Conservation (phyloP, 495 filamentous ascomycete species). For the Chaetomidium leptoderma region DNA sequence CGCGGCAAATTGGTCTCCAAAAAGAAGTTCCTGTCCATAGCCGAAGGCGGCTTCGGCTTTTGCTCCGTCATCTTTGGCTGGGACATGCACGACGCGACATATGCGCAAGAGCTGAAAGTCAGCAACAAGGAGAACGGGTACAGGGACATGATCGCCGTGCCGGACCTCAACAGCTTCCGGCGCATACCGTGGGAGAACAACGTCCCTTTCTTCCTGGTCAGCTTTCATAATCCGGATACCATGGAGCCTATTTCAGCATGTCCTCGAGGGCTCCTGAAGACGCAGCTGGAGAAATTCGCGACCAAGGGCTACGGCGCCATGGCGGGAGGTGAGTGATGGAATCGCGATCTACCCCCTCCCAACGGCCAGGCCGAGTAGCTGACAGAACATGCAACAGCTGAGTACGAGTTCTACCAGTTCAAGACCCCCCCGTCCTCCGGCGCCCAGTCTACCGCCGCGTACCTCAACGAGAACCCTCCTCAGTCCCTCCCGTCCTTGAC, state of each 20-base stretch:
- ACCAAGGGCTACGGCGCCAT: slow-evolving; percentile 70
- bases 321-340: slow-evolving; percentile 71
- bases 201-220: slow-evolving; percentile 88
- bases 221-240: slow-evolving; percentile 76
- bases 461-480: slow-evolving; percentile 67
- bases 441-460: slow-evolving; percentile 69
- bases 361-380: slow-evolving; percentile 1
- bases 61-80: slow-evolving; percentile 96
- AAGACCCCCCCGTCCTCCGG: slow-evolving; percentile 58
- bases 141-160: slow-evolving; percentile 77
- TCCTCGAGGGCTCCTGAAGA: slow-evolving; percentile 71
- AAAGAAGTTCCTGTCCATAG: slow-evolving; percentile 89
- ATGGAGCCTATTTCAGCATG: slow-evolving; percentile 69
- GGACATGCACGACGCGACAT: slow-evolving; percentile 96
- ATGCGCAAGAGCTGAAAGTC: slow-evolving; percentile 76
- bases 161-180: slow-evolving; percentile 76
- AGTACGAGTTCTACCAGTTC: slow-evolving; percentile 98
- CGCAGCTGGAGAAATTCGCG: slow-evolving; percentile 60
- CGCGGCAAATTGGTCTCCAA: slow-evolving; percentile 95
- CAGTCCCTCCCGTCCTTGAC: slow-evolving; percentile 71
- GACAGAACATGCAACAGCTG: slow-evolving; percentile 52
- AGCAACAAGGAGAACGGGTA: slow-evolving; percentile 94
- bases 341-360: neutral
- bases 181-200: slow-evolving; percentile 94
- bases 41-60: slow-evolving; percentile 84